phyloP scores from a whole-genome alignment of 495 filamentous ascomycete species.

The Daldinia childiae region DNA sequence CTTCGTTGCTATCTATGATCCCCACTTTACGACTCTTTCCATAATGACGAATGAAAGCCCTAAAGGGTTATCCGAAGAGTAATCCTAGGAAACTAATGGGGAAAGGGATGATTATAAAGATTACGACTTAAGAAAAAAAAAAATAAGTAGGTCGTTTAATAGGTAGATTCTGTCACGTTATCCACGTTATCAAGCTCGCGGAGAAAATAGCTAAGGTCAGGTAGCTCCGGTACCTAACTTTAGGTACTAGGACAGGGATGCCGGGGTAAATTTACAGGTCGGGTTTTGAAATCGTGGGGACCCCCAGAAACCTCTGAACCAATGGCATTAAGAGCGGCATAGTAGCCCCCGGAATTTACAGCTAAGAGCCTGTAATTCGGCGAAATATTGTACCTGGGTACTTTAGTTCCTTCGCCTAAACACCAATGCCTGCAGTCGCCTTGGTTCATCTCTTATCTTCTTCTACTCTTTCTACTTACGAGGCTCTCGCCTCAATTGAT shows the following conservation, averaged over 20 bases:
- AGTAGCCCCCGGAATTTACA: constrained; percentile 25
- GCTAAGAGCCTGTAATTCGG: constrained; percentile 30
- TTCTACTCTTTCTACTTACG: constrained; percentile 15
- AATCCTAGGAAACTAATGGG: background rate
- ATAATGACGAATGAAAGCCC: background rate
- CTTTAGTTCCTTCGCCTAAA: constrained; percentile 13
- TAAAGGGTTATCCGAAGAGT: background rate
- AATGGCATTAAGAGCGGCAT: constrained; percentile 19
- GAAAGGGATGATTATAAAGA: no score
- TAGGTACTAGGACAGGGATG: constrained; percentile 20
- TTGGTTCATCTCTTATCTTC: constrained; percentile 32
- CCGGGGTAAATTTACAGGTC: constrained; percentile 30
- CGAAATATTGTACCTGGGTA: constrained; percentile 37
- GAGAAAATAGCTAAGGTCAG: background rate
- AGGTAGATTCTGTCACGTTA: background rate
- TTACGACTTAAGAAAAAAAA: no score
- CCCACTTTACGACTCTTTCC: background rate
- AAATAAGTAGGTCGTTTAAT: no score
- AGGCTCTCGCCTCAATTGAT: constrained; percentile 33
- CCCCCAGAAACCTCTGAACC: constrained; percentile 21
- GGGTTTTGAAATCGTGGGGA: constrained; percentile 21
- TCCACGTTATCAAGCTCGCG: background rate
- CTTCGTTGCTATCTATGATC: no score
- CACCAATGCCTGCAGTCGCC: constrained; percentile 20
- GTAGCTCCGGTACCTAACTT: background rate